A percentile compares a stretch with the other conserved stretches of the same genome.
phyloP scores from a whole-genome alignment of 1,284 basidiomycete genomes.

The Rhizopogon hawkerae region DNA sequence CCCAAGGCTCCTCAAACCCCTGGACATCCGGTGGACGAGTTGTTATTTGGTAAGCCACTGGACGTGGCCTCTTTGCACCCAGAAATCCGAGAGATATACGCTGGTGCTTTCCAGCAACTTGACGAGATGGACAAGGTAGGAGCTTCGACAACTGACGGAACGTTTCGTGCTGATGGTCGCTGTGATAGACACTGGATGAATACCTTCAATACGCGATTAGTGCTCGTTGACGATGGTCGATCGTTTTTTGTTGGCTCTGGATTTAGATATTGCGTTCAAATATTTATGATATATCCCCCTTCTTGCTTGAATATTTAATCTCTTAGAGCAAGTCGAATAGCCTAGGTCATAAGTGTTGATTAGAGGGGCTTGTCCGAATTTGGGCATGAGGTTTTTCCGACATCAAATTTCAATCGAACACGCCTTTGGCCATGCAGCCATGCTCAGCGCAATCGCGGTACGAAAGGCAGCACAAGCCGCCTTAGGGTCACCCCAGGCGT shows the following conservation, averaged over 20 bases:
- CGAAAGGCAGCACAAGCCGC: constrained; percentile 18
- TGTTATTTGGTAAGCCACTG: constrained; percentile 63
- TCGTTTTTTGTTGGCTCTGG: background rate
- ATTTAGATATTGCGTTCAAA: background rate
- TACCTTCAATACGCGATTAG: constrained; percentile 23
- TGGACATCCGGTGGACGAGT: constrained; percentile 57
- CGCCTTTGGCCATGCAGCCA: constrained; percentile 1
- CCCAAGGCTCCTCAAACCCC: constrained; percentile 19
- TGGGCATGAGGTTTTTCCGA: background rate
- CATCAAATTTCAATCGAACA: background rate
- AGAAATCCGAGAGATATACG: constrained; percentile 62
- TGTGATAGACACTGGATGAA: constrained; percentile 27
- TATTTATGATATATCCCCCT: background rate
- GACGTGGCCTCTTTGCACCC: constrained; percentile 63
- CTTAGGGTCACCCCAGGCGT: constrained; percentile 1
- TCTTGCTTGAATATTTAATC: background rate
- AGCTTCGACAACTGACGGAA: background rate
- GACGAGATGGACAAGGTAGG: constrained; percentile 73
- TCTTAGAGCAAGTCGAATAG: too few relatives aligned
- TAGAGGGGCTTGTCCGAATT: background rate
- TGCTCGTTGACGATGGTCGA: constrained; percentile 11
- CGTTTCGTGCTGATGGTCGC: constrained; percentile 2
- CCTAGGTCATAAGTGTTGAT: too few relatives aligned
- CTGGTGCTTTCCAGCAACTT: constrained; percentile 61
- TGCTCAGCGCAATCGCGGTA: constrained; percentile 24